A percentile compares a stretch with the other conserved stretches of the same genome.
phyloP scores from a whole-genome alignment of 2,329 filamentous ascomycete genomes.

The Pseudocercospora cruenta region DNA sequence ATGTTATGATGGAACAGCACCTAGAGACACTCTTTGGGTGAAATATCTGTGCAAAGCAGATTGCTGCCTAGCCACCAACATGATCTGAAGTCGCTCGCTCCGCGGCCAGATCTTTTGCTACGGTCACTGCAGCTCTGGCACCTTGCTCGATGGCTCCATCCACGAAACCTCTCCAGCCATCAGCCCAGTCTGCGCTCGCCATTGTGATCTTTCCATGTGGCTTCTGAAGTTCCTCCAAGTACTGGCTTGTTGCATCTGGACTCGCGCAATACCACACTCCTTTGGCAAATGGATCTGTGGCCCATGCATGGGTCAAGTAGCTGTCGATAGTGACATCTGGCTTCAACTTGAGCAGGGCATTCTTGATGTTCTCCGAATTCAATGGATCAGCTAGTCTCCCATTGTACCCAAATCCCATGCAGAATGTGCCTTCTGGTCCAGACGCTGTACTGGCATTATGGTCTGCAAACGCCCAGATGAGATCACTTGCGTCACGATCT shows the following conservation, averaged over 20 bases:
- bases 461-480: slow-evolving; percentile 18
- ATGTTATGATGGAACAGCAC: slow-evolving; percentile 23
- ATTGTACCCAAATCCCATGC: slow-evolving; percentile 18
- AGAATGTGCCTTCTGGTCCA: slow-evolving; percentile 7
- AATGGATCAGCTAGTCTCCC: slow-evolving; percentile 10
- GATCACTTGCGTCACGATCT: neutral
- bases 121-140: slow-evolving; percentile 35
- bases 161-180: slow-evolving; percentile 42
- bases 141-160: slow-evolving; percentile 43
- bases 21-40: slow-evolving; percentile 23
- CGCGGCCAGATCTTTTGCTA: slow-evolving; percentile 39
- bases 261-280: slow-evolving; percentile 34
- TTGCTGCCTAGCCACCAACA: neutral
- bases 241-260: slow-evolving; percentile 22
- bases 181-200: slow-evolving; percentile 42
- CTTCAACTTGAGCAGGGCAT: slow-evolving; percentile 3
- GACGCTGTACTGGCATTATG: slow-evolving; percentile 3
- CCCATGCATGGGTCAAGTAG: slow-evolving; percentile 36
- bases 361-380: neutral
- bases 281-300: slow-evolving; percentile 36
- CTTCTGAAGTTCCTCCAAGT: slow-evolving; percentile 34
- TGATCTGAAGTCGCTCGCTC: neutral
- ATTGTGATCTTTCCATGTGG: slow-evolving; percentile 37
- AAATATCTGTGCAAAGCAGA: neutral
- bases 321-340: slow-evolving; percentile 7